Evolutionary conservation across 139 green algal genomes (phyloP), one percentile per base, ranked within the genome.

Genomic region (Tetradesmus lagerheimii): DNA sequence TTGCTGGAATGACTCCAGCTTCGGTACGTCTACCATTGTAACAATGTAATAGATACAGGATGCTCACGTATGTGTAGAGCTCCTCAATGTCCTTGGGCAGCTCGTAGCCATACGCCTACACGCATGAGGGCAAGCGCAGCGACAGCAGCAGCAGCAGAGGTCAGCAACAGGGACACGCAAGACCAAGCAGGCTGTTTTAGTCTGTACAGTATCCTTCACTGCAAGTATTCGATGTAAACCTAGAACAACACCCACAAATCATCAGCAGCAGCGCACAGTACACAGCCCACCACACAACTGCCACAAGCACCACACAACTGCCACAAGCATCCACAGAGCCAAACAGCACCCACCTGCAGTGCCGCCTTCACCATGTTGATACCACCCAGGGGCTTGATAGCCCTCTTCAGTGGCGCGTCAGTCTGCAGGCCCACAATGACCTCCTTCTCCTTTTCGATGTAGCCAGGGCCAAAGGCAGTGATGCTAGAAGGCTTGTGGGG

Each of bases 381-480:
- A n/a, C 80, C 80, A 41, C 80, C 95, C 89, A 95, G 86, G 0
- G 95, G 94, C 92, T 97, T 97, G 89, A 97, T 97, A 34, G 93
- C 92, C 45, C 95, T 91, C 91, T 96, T 96, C 6, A 97, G 92
- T 4, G 95, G 94, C 64, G 83, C 82, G 80, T 97, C 94, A 14
- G 95, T 96, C 92, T 97, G 95, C 78, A 96, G 86, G 41, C 94
- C 94, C 80, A 96, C 93, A 45, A 96, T 66, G 67, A 93, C 90
- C 86, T 95, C 93, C 71, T 90, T 77, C 20, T 96, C 90, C n/a
- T 91, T 90, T 71, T 96, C 86, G 85, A 97, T 96, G 94, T 96
- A 97, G 39, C 95, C 95, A 20, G 94, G 91, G 1, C 39, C 45
- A 88, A 96, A 95, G 38, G 90, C 90, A 4, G 90, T 93, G 91